These are phyloP conservation scores for Emmonsiellopsis sp. DNA, from an alignment of 2,329 filamentous ascomycete species.

Conservation along the genomic window DNA sequence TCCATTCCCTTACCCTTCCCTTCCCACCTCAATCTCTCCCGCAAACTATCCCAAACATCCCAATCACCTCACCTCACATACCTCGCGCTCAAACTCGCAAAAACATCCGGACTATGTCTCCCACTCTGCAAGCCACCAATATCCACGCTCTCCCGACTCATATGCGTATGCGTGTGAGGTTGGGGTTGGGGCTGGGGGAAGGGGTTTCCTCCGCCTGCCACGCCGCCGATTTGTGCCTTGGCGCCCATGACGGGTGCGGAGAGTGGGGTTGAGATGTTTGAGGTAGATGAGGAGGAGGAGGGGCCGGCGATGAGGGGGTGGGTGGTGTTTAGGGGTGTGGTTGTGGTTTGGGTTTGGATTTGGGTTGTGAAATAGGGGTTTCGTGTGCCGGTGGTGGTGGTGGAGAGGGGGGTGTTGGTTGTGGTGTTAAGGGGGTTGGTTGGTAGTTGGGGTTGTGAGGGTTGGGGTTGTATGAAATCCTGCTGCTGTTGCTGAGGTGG, in stretches of 20 bases:
- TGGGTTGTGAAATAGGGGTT: slow-evolving; percentile 24
- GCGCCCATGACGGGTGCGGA: background rate
- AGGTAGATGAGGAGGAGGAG: slow-evolving; percentile 4
- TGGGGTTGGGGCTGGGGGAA: background rate
- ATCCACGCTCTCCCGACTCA: slow-evolving; percentile 42
- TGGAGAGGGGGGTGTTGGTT: background rate
- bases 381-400: slow-evolving; percentile 14
- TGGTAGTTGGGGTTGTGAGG: slow-evolving; percentile 17
- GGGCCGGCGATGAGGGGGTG: slow-evolving; percentile 6
- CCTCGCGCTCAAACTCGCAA: slow-evolving; percentile 41
- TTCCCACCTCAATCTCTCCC: background rate
- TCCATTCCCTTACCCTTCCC: background rate
- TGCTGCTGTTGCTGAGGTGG: slow-evolving; percentile 16
- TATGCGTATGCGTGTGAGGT: slow-evolving; percentile 21
- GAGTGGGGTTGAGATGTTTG: slow-evolving; percentile 1
- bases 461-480: slow-evolving; percentile 20
- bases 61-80: slow-evolving; percentile 25
- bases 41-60: too few relatives aligned
- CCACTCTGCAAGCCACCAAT: slow-evolving; percentile 39
- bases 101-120: slow-evolving; percentile 43
- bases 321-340: too few relatives aligned
- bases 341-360: background rate
- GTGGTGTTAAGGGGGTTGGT: slow-evolving; percentile 4
- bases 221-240: background rate
- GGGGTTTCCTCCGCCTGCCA: background rate